Percentiles rank a stretch among this genome's conserved stretches.
Conservation (phyloP, 352 stramenopile genomes). For the Phytophthora citricola region DNA sequence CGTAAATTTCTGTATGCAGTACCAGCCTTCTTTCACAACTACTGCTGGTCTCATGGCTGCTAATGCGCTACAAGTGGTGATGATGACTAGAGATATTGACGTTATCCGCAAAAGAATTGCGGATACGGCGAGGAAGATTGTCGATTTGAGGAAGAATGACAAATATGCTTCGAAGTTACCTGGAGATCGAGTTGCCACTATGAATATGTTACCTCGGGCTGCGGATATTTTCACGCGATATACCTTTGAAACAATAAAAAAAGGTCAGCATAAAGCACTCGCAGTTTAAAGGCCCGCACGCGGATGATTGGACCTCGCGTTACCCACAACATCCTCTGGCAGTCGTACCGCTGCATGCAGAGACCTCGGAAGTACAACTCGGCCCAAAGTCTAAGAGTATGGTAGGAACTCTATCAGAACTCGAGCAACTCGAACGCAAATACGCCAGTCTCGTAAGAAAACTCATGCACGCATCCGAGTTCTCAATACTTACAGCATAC, state of each 20-base stretch:
- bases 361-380: background rate
- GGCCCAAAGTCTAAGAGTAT: background rate
- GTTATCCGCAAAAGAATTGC: slow-evolving; percentile 15
- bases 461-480: slow-evolving; percentile 42
- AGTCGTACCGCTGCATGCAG: background rate
- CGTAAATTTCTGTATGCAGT: slow-evolving; percentile 39
- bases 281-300: background rate
- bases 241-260: background rate
- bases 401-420: background rate
- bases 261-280: background rate
- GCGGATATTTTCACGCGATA: slow-evolving; percentile 13
- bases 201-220: slow-evolving; percentile 13
- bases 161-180: background rate
- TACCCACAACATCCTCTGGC: background rate
- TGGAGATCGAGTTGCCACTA: background rate
- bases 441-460: slow-evolving; percentile 24
- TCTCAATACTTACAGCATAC: slow-evolving; percentile 34
- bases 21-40: slow-evolving; percentile 21
- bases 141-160: slow-evolving; percentile 2
- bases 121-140: slow-evolving; percentile 1
- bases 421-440: slow-evolving; percentile 18
- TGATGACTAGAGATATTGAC: slow-evolving; percentile 14
- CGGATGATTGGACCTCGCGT: background rate
- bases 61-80: slow-evolving; percentile 8
- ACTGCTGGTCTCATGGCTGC: slow-evolving; percentile 7